phyloP scores from a whole-genome alignment of 208 protist genomes.

The Perkinsela sp. region DNA sequence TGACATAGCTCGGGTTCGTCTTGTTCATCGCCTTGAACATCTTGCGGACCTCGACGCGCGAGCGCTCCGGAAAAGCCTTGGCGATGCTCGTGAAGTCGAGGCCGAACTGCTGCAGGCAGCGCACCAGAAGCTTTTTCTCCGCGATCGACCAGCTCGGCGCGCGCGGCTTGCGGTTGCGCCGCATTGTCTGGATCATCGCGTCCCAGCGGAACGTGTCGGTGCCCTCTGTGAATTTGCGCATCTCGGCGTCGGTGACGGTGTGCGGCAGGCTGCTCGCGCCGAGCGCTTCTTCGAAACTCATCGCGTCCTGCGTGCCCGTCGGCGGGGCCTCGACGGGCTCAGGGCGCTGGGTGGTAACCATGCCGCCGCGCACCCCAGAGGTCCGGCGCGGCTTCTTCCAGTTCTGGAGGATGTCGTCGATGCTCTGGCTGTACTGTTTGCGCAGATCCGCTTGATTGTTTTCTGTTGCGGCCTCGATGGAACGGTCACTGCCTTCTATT shows the following conservation, averaged over 20 bases:
- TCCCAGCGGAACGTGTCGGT: not conserved
- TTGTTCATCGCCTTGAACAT: not conserved
- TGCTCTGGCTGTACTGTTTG: too few relatives aligned
- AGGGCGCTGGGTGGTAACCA: too few relatives aligned
- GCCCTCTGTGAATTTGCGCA: not conserved
- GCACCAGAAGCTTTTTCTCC: not conserved
- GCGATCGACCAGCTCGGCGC: not conserved
- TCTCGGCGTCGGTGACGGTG: not conserved
- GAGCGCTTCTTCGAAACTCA: not conserved
- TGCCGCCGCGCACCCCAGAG: too few relatives aligned
- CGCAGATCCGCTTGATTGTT: too few relatives aligned
- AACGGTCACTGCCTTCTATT: too few relatives aligned
- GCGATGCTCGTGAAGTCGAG: not conserved
- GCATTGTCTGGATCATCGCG: not conserved
- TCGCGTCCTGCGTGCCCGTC: not conserved
- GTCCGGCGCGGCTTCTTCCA: too few relatives aligned
- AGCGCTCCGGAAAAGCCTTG: not conserved
- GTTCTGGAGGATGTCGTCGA: too few relatives aligned
- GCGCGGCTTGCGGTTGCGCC: not conserved
- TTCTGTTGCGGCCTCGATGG: too few relatives aligned
- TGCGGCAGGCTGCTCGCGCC: not conserved
- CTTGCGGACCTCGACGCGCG: not conserved
- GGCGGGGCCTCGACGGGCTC: too few relatives aligned
- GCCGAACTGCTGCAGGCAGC: not conserved
- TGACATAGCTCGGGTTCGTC: not conserved